phyloP scores from a whole-genome alignment of 2,329 filamentous ascomycete genomes.

The Alternaria triticimaculans region DNA sequence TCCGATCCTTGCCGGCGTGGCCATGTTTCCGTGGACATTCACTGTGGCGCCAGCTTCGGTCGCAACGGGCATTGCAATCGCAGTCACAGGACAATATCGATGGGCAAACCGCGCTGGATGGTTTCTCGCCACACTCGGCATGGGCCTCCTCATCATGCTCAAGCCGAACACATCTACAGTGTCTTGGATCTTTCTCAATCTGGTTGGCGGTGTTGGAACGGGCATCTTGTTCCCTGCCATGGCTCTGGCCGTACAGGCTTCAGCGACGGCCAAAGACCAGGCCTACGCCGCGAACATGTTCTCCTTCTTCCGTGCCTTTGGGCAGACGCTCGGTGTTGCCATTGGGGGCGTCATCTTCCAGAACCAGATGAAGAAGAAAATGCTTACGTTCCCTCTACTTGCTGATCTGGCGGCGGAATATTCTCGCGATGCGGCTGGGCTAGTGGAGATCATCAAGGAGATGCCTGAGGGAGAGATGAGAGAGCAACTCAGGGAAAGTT shows the following conservation, averaged over 20 bases:
- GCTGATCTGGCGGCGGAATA: constrained; percentile 57
- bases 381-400: constrained; percentile 58
- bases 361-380: constrained; percentile 64
- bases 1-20: constrained; percentile 49
- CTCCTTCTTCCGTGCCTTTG: constrained; percentile 70
- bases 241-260: constrained; percentile 68
- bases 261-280: constrained; percentile 62
- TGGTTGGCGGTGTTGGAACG: constrained; percentile 66
- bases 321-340: constrained; percentile 70
- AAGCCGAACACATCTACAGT: constrained; percentile 58
- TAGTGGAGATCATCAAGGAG: constrained; percentile 64
- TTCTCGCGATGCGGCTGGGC: constrained; percentile 63
- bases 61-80: constrained; percentile 60
- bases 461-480: constrained; percentile 60
- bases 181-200: constrained; percentile 66
- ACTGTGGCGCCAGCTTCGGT: constrained; percentile 69
- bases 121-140: constrained; percentile 63
- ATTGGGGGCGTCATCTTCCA: constrained; percentile 74
- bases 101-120: constrained; percentile 69
- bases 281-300: constrained; percentile 70
- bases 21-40: constrained; percentile 55
- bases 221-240: constrained; percentile 72
- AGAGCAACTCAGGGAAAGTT: constrained; percentile 51
- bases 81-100: constrained; percentile 65
- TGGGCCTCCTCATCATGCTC: constrained; percentile 62